phyloP scores from a whole-genome alignment of 768 basidiomycete species.

The Hydnomerulius pinastri region DNA sequence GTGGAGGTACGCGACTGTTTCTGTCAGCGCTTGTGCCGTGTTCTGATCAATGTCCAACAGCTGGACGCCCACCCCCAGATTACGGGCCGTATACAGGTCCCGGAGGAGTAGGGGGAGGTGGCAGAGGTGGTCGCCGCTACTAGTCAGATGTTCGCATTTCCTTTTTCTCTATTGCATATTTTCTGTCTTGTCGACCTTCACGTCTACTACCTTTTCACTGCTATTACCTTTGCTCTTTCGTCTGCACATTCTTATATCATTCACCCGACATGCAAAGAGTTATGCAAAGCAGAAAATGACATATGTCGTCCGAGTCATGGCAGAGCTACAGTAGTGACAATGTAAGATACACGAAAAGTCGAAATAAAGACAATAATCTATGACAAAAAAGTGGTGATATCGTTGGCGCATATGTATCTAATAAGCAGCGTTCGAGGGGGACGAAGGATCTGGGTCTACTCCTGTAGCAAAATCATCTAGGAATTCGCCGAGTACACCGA shows the following conservation, averaged over 20 bases:
- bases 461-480: slow-evolving; percentile 57
- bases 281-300: background rate
- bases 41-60: slow-evolving; percentile 31
- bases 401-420: slow-evolving; percentile 1
- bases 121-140: slow-evolving; percentile 44
- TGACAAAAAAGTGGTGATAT: background rate
- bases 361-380: slow-evolving; percentile 20
- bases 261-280: background rate
- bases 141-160: slow-evolving; percentile 19
- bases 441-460: slow-evolving; percentile 3
- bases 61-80: slow-evolving; percentile 79
- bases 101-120: too few species aligned
- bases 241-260: background rate
- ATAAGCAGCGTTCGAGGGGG: slow-evolving; percentile 5
- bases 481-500: slow-evolving; percentile 60
- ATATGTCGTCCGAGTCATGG: background rate
- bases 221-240: background rate
- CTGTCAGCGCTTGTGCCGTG: slow-evolving; percentile 1
- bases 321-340: slow-evolving; percentile 4
- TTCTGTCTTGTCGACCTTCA: slow-evolving; percentile 7
- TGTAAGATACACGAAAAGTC: slow-evolving; percentile 22
- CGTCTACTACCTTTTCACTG: slow-evolving; percentile 16
- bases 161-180: background rate
- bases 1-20: slow-evolving; percentile 27
- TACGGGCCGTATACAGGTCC: slow-evolving; percentile 89